These are phyloP conservation scores for Halenospora varia DNA, from an alignment of 495 filamentous ascomycete genomes.

Conservation along the genomic window DNA sequence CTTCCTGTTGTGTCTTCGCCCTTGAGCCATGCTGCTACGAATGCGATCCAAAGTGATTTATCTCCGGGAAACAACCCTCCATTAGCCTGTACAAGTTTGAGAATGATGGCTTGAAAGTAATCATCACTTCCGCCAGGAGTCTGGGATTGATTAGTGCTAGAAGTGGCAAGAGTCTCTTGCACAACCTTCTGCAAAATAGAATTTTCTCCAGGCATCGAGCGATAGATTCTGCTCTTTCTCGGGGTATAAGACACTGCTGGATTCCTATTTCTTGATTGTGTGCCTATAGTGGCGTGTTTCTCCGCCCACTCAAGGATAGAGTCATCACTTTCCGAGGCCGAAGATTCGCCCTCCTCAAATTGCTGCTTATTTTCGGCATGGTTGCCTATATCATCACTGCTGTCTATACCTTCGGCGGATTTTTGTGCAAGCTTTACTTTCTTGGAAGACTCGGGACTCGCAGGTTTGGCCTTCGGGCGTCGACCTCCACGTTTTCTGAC, in stretches of 20 bases:
- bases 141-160: neutral
- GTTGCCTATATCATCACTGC: constrained; percentile 23
- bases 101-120: constrained; percentile 54
- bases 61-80: constrained; percentile 71
- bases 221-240: neutral
- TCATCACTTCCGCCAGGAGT: neutral
- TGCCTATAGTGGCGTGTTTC: constrained; percentile 31
- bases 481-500: neutral
- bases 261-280: constrained; percentile 20
- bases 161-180: neutral
- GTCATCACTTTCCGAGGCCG: constrained; percentile 12
- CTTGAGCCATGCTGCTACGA: constrained; percentile 57
- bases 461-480: neutral
- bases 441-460: constrained; percentile 17
- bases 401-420: neutral
- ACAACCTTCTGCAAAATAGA: neutral
- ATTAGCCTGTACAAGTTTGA: constrained; percentile 64
- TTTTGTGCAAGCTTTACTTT: constrained; percentile 34
- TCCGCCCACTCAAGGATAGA: constrained; percentile 25
- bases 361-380: neutral
- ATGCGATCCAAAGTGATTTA: constrained; percentile 69
- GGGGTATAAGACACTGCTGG: neutral
- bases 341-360: neutral
- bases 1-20: constrained; percentile 43
- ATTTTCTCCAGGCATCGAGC: neutral